Percentiles rank a stretch among this genome's conserved stretches.
Conservation (phyloP, 805 yeast genomes). For the Ogataea paraovalis region DNA sequence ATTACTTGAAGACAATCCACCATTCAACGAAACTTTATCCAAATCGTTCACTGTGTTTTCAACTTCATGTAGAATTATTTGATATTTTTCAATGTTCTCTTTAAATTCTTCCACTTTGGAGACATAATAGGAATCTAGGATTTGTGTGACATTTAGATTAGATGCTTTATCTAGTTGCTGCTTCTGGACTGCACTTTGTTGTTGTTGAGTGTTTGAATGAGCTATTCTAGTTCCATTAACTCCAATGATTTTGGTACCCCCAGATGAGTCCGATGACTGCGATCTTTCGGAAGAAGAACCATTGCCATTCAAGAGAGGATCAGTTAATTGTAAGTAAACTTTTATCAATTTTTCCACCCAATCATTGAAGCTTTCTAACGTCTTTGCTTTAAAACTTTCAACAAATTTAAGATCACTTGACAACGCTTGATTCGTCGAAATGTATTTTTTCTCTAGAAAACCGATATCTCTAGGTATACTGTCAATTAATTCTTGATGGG, state of each 20-base stretch:
- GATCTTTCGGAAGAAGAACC: slow-evolving; percentile 18
- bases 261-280: slow-evolving; percentile 20
- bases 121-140: slow-evolving; percentile 47
- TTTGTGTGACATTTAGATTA: slow-evolving; percentile 48
- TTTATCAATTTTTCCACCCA: slow-evolving; percentile 37
- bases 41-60: slow-evolving; percentile 62
- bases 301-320: slow-evolving; percentile 26
- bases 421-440: slow-evolving; percentile 62
- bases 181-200: slow-evolving; percentile 20
- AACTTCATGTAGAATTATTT: slow-evolving; percentile 46
- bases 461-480: slow-evolving; percentile 72
- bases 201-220: slow-evolving; percentile 8
- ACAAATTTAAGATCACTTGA: slow-evolving; percentile 45
- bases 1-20: slow-evolving; percentile 25
- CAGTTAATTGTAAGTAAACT: slow-evolving; percentile 34
- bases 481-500: slow-evolving; percentile 59
- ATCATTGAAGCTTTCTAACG: slow-evolving; percentile 33
- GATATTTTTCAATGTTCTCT: slow-evolving; percentile 46
- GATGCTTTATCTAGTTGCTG: slow-evolving; percentile 32
- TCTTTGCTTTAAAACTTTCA: slow-evolving; percentile 38
- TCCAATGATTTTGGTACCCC: slow-evolving; percentile 25
- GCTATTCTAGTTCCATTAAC: slow-evolving; percentile 29
- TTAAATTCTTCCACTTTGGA: slow-evolving; percentile 39
- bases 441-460: slow-evolving; percentile 56
- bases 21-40: slow-evolving; percentile 36